A percentile compares a stretch with the other conserved stretches of the same genome.
phyloP scores from a whole-genome alignment of 805 yeast genomes.

The Ogataea nakhonphanomensis region DNA sequence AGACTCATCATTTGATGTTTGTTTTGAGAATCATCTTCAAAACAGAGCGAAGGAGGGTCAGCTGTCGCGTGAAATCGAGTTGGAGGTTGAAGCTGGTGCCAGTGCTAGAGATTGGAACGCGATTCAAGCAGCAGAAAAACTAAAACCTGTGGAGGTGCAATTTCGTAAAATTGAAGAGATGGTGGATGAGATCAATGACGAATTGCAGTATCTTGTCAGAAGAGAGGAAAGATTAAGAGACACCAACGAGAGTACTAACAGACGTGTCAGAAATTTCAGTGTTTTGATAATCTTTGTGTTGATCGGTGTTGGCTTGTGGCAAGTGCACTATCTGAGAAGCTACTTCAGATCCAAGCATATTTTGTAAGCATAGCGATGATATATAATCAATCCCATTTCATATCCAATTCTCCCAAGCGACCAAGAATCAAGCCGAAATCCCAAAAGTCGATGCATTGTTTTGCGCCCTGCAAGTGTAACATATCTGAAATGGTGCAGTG shows the following conservation, averaged over 20 bases:
- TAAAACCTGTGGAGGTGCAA: conserved; percentile 89
- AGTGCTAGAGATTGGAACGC: conserved; percentile 98
- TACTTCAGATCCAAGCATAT: conserved; percentile 87
- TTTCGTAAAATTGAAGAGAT: conserved; percentile 83
- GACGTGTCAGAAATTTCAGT: conserved; percentile 87
- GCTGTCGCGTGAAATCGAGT: conserved; percentile 68
- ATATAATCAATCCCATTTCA: conserved; percentile 1
- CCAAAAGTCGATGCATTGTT: conserved; percentile 35
- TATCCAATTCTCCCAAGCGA: conserved; percentile 40
- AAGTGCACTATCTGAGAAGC: conserved; percentile 84
- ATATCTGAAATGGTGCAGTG: conserved; percentile 39
- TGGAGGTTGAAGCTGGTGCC: conserved; percentile 93
- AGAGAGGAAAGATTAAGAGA: conserved; percentile 94
- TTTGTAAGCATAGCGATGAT: conserved; percentile 36
- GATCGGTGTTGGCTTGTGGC: conserved; percentile 85
- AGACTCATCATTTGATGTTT: conserved; percentile 83
- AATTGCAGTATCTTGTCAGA: conserved; percentile 74
- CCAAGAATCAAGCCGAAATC: conserved; percentile 51
- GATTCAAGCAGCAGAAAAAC: conserved; percentile 85
- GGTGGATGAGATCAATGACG: conserved; percentile 75
- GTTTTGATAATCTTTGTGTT: conserved; percentile 63
- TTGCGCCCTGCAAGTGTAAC: conserved; percentile 41
- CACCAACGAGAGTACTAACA: conserved; percentile 94
- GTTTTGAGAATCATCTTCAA: conserved; percentile 68
- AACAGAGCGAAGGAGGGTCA: conserved; percentile 38